phyloP scores from a whole-genome alignment of 2,329 filamentous ascomycete species.

The Lachnellula suecica region DNA sequence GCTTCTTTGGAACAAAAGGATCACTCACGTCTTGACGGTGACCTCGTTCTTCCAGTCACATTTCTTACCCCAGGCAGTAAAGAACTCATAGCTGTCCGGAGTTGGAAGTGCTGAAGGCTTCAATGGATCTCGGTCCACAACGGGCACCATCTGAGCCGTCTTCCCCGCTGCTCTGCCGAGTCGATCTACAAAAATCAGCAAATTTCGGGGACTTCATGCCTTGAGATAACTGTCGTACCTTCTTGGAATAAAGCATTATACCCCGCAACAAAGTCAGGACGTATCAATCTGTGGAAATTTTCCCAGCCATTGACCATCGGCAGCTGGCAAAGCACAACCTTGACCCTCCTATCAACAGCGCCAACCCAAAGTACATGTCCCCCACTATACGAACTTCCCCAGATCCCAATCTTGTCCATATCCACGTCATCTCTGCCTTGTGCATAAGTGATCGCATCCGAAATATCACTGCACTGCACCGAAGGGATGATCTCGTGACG shows the following conservation, averaged over 20 bases:
- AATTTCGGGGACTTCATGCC: neutral
- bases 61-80: slow-evolving; percentile 33
- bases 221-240: neutral
- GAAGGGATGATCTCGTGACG: slow-evolving; percentile 33
- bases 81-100: slow-evolving; percentile 36
- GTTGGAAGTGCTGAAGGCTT: slow-evolving; percentile 34
- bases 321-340: slow-evolving; percentile 38
- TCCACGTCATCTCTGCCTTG: slow-evolving; percentile 33
- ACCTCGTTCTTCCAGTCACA: slow-evolving; percentile 39
- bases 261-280: slow-evolving; percentile 27
- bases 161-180: slow-evolving; percentile 33
- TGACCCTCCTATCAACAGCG: slow-evolving; percentile 39
- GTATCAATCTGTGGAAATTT: slow-evolving; percentile 34
- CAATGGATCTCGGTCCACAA: slow-evolving; percentile 33
- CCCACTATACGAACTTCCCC: slow-evolving; percentile 38
- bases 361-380: slow-evolving; percentile 39
- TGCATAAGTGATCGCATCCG: slow-evolving; percentile 40
- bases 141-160: slow-evolving; percentile 30
- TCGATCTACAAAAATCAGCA: slow-evolving; percentile 25
- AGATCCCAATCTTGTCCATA: slow-evolving; percentile 35
- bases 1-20: neutral
- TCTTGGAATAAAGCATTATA: slow-evolving; percentile 17
- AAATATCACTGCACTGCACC: slow-evolving; percentile 34
- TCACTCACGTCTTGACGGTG: slow-evolving; percentile 32
- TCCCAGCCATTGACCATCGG: slow-evolving; percentile 35